Conservation (phyloP, 2,329 filamentous ascomycete genomes). For the Curvularia lunata region DNA sequence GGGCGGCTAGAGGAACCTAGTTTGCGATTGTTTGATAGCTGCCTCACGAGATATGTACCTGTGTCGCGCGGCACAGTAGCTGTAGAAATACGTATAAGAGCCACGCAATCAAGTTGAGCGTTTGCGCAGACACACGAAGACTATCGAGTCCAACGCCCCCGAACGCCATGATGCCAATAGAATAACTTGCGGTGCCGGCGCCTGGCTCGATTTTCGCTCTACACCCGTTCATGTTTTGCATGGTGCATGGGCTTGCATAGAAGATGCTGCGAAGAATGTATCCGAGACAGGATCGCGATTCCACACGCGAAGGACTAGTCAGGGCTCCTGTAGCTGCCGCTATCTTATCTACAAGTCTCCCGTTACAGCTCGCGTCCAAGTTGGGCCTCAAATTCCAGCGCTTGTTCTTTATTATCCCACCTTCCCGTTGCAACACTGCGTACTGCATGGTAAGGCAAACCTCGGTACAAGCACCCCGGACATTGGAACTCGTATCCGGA, state of each 20-base stretch:
- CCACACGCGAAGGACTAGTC: neutral
- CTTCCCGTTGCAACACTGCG: constrained; percentile 7
- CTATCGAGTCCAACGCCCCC: constrained; percentile 20
- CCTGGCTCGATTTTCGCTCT: constrained; percentile 19
- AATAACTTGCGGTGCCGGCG: constrained; percentile 18
- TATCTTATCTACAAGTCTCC: constrained; percentile 11
- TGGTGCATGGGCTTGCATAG: constrained; percentile 4
- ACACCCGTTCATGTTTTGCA: constrained; percentile 21
- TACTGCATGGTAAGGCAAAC: neutral
- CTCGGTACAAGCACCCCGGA: constrained; percentile 2
- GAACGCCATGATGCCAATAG: constrained; percentile 17
- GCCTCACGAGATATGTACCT: constrained; percentile 18
- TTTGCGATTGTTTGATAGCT: constrained; percentile 1
- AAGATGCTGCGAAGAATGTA: constrained; percentile 1
- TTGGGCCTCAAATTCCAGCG: constrained; percentile 2
- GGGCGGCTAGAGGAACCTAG: constrained; percentile 5
- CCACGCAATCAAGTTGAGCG: constrained; percentile 22
- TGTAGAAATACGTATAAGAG: constrained; percentile 36
- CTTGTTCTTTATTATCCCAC: constrained; percentile 1
- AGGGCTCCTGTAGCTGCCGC: constrained; percentile 3
- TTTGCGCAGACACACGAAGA: constrained; percentile 2
- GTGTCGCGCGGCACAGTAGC: constrained; percentile 35
- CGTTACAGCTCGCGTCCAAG: neutral
- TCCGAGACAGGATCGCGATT: neutral
- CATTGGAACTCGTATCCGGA: neutral